These are phyloP conservation scores for Colletotrichum somersetense DNA, from an alignment of 2,329 filamentous ascomycete species.

Conservation along the genomic window DNA sequence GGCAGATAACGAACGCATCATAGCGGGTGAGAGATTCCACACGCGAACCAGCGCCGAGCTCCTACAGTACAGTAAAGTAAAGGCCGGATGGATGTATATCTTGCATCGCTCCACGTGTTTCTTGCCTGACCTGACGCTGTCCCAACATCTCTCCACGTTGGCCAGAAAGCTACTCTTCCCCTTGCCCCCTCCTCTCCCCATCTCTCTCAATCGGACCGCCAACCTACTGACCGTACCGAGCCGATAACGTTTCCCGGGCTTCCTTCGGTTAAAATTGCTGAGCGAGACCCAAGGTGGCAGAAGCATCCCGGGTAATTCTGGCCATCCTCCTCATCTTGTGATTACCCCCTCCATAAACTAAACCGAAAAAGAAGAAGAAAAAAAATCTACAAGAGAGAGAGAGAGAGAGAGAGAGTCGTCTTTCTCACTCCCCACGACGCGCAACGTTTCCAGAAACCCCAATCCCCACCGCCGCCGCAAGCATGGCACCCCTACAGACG, in stretches of 20 bases:
- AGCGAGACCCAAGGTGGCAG: slow-evolving; percentile 16
- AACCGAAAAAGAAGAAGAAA: not conserved
- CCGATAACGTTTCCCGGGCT: slow-evolving; percentile 28
- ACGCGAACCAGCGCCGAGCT: not conserved
- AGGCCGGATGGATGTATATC: not conserved
- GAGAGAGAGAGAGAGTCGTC: not conserved
- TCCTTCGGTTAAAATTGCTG: slow-evolving; percentile 34
- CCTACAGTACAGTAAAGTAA: not conserved
- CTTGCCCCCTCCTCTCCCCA: too few relatives aligned
- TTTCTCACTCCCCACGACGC: not conserved
- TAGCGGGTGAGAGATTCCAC: not conserved
- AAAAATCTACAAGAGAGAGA: not conserved
- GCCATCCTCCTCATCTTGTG: slow-evolving; percentile 28
- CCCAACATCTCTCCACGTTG: not conserved
- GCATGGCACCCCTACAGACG: slow-evolving; percentile 57
- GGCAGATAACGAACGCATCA: not conserved
- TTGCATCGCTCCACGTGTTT: not conserved
- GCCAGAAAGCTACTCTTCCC: not conserved
- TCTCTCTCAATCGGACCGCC: not conserved
- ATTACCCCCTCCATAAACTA: not conserved
- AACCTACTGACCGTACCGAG: slow-evolving; percentile 6
- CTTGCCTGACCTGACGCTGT: not conserved
- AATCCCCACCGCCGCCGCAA: not conserved
- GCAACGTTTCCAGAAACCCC: not conserved
- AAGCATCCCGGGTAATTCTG: slow-evolving; percentile 9